Evolutionary conservation across 441 rosid species (phyloP), one percentile per base, ranked within the genome.

Genomic region (California macrophylla): DNA sequence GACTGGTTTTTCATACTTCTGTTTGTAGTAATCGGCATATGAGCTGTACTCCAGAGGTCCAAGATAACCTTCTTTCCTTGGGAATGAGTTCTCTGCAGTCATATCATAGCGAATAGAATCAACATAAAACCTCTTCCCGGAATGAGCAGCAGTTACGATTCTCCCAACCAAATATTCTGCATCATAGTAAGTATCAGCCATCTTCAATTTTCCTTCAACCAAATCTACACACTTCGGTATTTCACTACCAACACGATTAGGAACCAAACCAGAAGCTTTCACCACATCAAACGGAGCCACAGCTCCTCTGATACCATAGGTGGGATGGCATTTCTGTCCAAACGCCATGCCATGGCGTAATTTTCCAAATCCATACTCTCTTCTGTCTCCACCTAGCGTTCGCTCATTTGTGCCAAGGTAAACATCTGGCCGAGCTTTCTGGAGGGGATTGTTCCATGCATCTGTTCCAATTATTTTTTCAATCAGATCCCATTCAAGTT

Each of bases 291-390:
- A 95, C 73, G 84, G 90, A 71, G 98, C 99, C 67, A 92, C 87
- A 61, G 98, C 99, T 83, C 99, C 99, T 86, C 99, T 86, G 64
- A 95, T 88, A 54, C 99, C 99, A 84, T 95, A 95, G 13, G 99
- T 92, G 58, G 99, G 99, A 82, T 95, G 99, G 71, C 90, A 81
- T 80, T 89, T 92, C 82, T 86, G 90, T 34, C 94, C 97, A 80
- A 82, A 85, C 71, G 85, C 97, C 87, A 86, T 82, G 75, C 93
- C 92, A 76, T 92, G 83, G 66, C 99, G 98, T 80, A 95, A 84
- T 82, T 95, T 92, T 72, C 95, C 98, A 80, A 91, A 95, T 65
- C 98, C 99, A 71, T 95, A 95, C 83, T 95, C 99, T 78, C 98
- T 91, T 82, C 96, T 87, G 66, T 95, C 99, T 32, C 99, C 99